Conservation (phyloP, 768 basidiomycete species). For the Suillus spraguei region DNA sequence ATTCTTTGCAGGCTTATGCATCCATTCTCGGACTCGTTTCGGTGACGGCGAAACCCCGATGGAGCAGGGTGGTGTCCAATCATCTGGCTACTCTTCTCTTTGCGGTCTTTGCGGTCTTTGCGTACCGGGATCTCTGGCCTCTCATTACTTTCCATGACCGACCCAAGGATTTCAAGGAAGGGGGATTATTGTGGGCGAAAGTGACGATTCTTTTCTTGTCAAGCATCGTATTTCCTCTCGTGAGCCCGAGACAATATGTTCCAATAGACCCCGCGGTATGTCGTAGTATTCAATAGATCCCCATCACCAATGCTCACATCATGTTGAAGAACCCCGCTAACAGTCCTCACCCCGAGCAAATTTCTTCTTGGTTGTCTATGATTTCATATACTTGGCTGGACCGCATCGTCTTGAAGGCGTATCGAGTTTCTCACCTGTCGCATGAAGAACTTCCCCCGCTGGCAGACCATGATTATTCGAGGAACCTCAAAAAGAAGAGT, state of each 20-base stretch:
- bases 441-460: conserved; percentile 47
- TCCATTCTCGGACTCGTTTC: conserved; percentile 42
- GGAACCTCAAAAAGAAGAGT: conserved; percentile 35
- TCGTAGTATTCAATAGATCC: background rate
- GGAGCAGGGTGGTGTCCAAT: conserved; percentile 28
- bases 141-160: conserved; percentile 52
- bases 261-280: conserved; percentile 49
- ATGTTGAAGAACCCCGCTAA: conserved; percentile 23
- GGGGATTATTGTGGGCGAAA: conserved; percentile 56
- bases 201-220: conserved; percentile 46
- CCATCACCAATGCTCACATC: background rate
- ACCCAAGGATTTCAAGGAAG: conserved; percentile 53
- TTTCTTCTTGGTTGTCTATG: conserved; percentile 36
- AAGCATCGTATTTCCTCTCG: conserved; percentile 52
- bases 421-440: conserved; percentile 45
- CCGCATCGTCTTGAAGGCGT: conserved; percentile 45
- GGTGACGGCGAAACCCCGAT: conserved; percentile 32
- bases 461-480: conserved; percentile 47
- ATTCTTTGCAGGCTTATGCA: conserved; percentile 39
- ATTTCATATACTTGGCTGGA: conserved; percentile 58
- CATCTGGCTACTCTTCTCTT: conserved; percentile 54
- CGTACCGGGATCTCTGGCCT: conserved; percentile 64
- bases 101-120: conserved; percentile 49
- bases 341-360: conserved; percentile 42
- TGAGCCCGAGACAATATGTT: conserved; percentile 57